phyloP scores from a whole-genome alignment of 2,329 filamentous ascomycete genomes.

The Ophiostoma sp. region DNA sequence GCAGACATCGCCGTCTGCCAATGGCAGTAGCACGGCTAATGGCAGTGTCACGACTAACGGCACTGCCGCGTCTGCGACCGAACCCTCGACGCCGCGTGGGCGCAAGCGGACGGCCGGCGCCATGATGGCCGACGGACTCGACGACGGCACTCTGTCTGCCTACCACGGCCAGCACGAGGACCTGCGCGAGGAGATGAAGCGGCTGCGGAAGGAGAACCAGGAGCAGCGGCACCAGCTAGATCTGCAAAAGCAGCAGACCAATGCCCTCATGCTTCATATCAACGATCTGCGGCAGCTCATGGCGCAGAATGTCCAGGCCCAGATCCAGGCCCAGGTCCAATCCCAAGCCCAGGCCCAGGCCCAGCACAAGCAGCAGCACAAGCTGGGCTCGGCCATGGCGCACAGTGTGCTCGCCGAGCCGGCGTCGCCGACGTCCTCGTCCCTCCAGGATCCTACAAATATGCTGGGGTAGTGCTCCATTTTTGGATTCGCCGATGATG shows the following conservation, averaged over 20 bases:
- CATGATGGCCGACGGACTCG: constrained; percentile 6
- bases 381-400: background rate
- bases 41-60: background rate
- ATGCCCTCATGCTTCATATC: constrained; percentile 47
- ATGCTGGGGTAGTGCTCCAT: background rate
- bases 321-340: constrained; percentile 8
- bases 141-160: constrained; percentile 17
- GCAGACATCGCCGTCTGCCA: constrained; percentile 16
- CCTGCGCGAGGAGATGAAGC: constrained; percentile 61
- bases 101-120: constrained; percentile 10
- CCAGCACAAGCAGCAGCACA: background rate
- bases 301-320: constrained; percentile 10
- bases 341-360: background rate
- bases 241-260: constrained; percentile 43
- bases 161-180: constrained; percentile 35
- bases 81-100: background rate
- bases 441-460: background rate
- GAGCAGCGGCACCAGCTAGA: constrained; percentile 50
- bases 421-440: constrained; percentile 1
- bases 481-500: background rate
- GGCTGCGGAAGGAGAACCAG: constrained; percentile 60
- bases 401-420: background rate
- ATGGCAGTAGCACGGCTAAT: background rate
- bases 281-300: constrained; percentile 43
- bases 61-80: background rate